Evolutionary conservation across 2,329 filamentous ascomycete genomes (phyloP).

Genomic region (Pseudogymnoascus verrucosus): DNA sequence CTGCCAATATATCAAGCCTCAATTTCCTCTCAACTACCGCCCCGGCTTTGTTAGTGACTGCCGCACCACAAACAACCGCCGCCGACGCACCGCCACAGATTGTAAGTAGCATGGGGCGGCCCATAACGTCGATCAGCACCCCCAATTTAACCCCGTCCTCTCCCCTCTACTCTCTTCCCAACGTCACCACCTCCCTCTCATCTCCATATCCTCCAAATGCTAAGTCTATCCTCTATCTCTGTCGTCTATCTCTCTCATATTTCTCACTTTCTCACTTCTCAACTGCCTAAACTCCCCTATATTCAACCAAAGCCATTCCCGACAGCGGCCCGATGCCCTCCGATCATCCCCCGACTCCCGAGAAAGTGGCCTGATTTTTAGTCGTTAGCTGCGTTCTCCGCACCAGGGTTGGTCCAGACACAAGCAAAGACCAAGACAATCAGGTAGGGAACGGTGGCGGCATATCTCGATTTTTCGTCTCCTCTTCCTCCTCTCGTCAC

Average conservation of each 20-base stretch:
- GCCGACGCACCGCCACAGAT: not conserved
- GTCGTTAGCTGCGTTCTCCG: not conserved
- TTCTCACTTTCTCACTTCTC: too few relatives aligned
- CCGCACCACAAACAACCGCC: not conserved
- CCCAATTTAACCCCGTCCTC: not conserved
- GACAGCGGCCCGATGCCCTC: not conserved
- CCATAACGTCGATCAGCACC: not conserved
- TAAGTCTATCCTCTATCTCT: not conserved
- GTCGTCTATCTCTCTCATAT: not conserved
- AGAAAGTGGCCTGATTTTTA: slow-evolving; percentile 6
- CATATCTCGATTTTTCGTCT: not conserved
- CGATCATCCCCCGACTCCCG: not conserved
- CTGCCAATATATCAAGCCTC: not conserved
- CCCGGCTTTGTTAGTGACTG: not conserved
- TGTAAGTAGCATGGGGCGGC: not conserved
- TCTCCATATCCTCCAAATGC: not conserved
- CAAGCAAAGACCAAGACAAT: not conserved
- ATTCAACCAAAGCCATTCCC: not conserved
- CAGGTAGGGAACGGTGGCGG: not conserved
- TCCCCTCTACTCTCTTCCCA: not conserved
- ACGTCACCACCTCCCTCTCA: not conserved
- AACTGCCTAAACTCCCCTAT: too few relatives aligned
- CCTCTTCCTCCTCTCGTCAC: not conserved
- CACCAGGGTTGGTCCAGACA: not conserved
- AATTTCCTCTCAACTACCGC: not conserved